Evolutionary conservation across 805 yeast species (phyloP).

Genomic region (Saccharomycopsis microspora): DNA sequence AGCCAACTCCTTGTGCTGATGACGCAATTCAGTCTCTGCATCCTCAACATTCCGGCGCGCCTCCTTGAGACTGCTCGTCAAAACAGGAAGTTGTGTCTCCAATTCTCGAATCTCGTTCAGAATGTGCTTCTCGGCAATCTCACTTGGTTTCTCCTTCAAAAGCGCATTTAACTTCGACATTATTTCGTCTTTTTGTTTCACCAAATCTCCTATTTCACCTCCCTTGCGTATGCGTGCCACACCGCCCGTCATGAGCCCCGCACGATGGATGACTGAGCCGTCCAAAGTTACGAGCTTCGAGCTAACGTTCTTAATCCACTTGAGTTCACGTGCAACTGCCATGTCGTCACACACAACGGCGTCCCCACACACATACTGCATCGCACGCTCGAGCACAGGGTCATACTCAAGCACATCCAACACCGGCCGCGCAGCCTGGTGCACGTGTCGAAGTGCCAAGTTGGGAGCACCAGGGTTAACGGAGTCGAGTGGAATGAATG

Average conservation of each 20-base stretch:
- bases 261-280: conserved; percentile 74
- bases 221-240: conserved; percentile 34
- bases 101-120: conserved; percentile 42
- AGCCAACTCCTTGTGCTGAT: conserved; percentile 5
- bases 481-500: conserved; percentile 82
- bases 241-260: conserved; percentile 94
- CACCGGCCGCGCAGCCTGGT: conserved; percentile 49
- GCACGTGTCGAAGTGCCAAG: conserved; percentile 40
- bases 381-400: conserved; percentile 57
- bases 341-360: conserved; percentile 68
- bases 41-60: conserved; percentile 34
- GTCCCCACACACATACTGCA: conserved; percentile 69
- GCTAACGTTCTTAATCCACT: conserved; percentile 50
- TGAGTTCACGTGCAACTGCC: conserved; percentile 54
- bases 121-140: conserved; percentile 42
- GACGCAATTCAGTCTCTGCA: conserved; percentile 32
- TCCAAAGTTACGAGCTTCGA: conserved; percentile 70
- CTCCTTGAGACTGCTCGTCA: conserved; percentile 34
- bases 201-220: conserved; percentile 45
- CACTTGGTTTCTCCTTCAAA: conserved; percentile 36
- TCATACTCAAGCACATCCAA: conserved; percentile 68
- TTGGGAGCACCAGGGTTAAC: conserved; percentile 47
- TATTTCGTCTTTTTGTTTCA: conserved; percentile 37
- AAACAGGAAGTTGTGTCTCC: conserved; percentile 32
- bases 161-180: conserved; percentile 36